Conservation (phyloP, 2,329 filamentous ascomycete species). For the Lachnellula arida region DNA sequence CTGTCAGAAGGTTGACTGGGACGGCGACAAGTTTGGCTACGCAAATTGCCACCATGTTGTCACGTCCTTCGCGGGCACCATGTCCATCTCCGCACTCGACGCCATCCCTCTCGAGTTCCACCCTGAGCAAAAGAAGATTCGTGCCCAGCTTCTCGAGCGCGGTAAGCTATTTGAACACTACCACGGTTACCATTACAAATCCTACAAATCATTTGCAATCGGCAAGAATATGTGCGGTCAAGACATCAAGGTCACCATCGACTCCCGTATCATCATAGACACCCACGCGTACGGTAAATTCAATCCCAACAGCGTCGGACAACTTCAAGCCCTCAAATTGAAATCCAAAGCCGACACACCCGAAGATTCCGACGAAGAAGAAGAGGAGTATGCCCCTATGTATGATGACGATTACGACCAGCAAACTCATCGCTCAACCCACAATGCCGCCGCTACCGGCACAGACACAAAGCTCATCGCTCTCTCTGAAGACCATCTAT, state of each 20-base stretch:
- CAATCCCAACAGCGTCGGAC: constrained; percentile 25
- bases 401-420: background rate
- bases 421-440: background rate
- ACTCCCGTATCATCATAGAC: constrained; percentile 22
- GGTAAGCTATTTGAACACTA: constrained; percentile 43
- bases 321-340: constrained; percentile 12
- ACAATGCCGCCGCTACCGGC: constrained; percentile 2
- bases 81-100: constrained; percentile 40
- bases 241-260: constrained; percentile 19
- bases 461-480: constrained; percentile 23
- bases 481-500: constrained; percentile 37
- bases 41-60: constrained; percentile 34
- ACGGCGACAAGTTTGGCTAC: constrained; percentile 44
- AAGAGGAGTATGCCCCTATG: too few relatives aligned
- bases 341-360: constrained; percentile 10
- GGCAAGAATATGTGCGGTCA: constrained; percentile 18
- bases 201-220: constrained; percentile 33
- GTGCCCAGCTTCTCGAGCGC: constrained; percentile 34
- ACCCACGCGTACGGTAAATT: constrained; percentile 18
- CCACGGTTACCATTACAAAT: constrained; percentile 44
- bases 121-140: constrained; percentile 35
- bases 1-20: constrained; percentile 43
- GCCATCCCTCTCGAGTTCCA: constrained; percentile 44
- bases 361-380: background rate
- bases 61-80: constrained; percentile 40